phyloP scores from a whole-genome alignment of 208 protist species.

The Acanthamoeba royreba region DNA sequence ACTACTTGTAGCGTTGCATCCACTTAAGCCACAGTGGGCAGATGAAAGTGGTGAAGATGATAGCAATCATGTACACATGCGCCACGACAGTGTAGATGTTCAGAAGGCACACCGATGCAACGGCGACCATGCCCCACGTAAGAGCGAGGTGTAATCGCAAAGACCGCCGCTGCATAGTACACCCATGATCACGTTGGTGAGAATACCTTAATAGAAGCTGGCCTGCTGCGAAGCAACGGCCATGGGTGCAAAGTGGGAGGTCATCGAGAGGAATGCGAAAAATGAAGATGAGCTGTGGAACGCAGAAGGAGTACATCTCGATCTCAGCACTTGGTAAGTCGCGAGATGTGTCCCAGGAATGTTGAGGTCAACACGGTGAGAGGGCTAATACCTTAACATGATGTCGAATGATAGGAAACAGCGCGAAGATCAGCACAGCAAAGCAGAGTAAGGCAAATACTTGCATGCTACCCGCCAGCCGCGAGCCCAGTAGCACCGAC shows the following conservation, averaged over 20 bases:
- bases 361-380: not conserved
- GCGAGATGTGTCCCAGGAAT: not conserved
- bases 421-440: constrained; percentile 62
- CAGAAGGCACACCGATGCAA: constrained; percentile 2
- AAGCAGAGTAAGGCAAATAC: constrained; percentile 65
- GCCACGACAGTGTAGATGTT: constrained; percentile 46
- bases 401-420: constrained; percentile 61
- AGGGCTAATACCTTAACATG: constrained; percentile 49
- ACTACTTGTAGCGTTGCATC: constrained; percentile 75
- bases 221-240: too few relatives aligned
- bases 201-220: not conserved
- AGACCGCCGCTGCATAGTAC: not conserved
- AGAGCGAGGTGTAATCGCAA: not conserved
- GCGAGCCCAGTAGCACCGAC: constrained; percentile 64
- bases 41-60: constrained; percentile 60
- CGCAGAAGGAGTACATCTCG: not conserved
- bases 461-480: constrained; percentile 61
- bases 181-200: too few relatives aligned
- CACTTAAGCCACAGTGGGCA: constrained; percentile 68
- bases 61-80: constrained; percentile 39
- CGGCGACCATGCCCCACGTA: not conserved
- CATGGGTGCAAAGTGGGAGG: too few relatives aligned
- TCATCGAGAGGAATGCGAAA: not conserved
- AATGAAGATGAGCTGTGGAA: not conserved
- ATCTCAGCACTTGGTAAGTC: not conserved